Evolutionary conservation across 495 filamentous ascomycete genomes (phyloP).

Genomic region (Bacidia gigantensis): DNA sequence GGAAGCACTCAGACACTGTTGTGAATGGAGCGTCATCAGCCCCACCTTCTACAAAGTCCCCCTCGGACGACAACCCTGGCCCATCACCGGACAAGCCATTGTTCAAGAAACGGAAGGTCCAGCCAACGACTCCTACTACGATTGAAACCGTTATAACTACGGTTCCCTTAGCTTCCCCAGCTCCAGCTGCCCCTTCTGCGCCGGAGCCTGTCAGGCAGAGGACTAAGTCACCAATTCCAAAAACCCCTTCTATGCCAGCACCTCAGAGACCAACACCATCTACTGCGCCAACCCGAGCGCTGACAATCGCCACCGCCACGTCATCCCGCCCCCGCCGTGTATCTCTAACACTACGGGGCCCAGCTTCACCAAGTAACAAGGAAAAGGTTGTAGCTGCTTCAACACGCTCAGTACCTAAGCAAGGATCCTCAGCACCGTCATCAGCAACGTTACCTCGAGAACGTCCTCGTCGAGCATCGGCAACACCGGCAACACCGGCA

Average conservation of each 20-base stretch:
- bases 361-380: conserved; percentile 12
- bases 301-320: conserved; percentile 7
- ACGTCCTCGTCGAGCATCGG: conserved; percentile 35
- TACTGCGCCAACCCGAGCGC: conserved; percentile 5
- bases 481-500: conserved; percentile 39
- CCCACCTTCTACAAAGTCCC: not conserved
- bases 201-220: conserved; percentile 1
- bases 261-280: conserved; percentile 12
- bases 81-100: conserved; percentile 11
- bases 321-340: conserved; percentile 19
- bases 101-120: conserved; percentile 44
- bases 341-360: conserved; percentile 18
- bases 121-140: conserved; percentile 27
- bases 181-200: conserved; percentile 14
- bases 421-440: conserved; percentile 27
- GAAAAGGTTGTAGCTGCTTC: conserved; percentile 5
- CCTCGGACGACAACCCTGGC: not conserved
- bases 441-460: conserved; percentile 24
- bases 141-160: conserved; percentile 14
- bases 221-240: conserved; percentile 11
- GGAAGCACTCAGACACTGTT: conserved; percentile 14
- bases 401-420: conserved; percentile 31
- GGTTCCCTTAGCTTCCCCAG: conserved; percentile 21
- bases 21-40: conserved; percentile 8
- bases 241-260: conserved; percentile 15